These are phyloP conservation scores for Candida fluviatilis DNA, from an alignment of 805 yeast genomes.

Conservation along the genomic window DNA sequence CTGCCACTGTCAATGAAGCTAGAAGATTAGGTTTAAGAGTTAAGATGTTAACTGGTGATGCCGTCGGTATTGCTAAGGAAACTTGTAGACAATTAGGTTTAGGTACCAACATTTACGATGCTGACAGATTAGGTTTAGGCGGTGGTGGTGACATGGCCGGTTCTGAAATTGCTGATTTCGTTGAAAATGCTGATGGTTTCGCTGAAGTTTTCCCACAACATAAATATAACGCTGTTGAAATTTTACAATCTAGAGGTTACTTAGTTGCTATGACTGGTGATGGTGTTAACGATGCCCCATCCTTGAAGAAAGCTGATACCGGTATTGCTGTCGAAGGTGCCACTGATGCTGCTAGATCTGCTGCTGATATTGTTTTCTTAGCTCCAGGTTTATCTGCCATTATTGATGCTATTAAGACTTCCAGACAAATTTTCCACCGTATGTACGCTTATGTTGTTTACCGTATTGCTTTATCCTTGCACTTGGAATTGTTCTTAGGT, in stretches of 20 bases:
- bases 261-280: slow-evolving; percentile 99
- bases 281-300: slow-evolving; percentile 98
- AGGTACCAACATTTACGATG: slow-evolving; percentile 94
- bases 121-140: slow-evolving; percentile 93
- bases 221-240: slow-evolving; percentile 93
- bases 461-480: slow-evolving; percentile 95
- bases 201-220: slow-evolving; percentile 99
- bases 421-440: slow-evolving; percentile 98
- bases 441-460: slow-evolving; percentile 97
- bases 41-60: slow-evolving; percentile 98
- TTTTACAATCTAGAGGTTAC: slow-evolving; percentile 92
- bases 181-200: slow-evolving; percentile 97
- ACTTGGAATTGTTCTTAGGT: slow-evolving; percentile 92
- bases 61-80: slow-evolving; percentile 98
- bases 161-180: slow-evolving; percentile 95
- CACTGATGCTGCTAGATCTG: slow-evolving; percentile 95
- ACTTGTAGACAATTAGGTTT: slow-evolving; percentile 96
- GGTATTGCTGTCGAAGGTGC: slow-evolving; percentile 99
- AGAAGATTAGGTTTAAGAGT: slow-evolving; percentile 87
- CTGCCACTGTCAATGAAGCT: slow-evolving; percentile 89
- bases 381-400: slow-evolving; percentile 95
- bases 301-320: slow-evolving; percentile 83
- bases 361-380: slow-evolving; percentile 91
- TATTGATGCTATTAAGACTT: slow-evolving; percentile 88
- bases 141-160: slow-evolving; percentile 95